Conservation (phyloP, 1,284 basidiomycete genomes). For the Fomitopsis schrenkii region DNA sequence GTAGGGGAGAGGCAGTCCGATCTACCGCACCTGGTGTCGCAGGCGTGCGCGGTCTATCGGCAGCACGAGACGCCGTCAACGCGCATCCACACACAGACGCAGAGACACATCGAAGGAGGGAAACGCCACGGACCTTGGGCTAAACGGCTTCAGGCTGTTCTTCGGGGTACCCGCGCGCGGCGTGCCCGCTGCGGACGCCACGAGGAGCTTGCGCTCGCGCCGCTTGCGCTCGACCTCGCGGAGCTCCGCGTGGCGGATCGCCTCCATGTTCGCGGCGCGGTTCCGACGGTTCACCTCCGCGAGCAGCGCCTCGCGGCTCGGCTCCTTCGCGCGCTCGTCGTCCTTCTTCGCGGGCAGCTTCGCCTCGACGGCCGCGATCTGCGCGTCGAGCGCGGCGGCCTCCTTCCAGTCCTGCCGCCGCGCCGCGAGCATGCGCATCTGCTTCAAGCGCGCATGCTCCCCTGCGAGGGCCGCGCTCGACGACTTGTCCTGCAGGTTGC, state of each 20-base stretch:
- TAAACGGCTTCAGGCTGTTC: constrained; percentile 40
- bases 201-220: constrained; percentile 56
- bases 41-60: constrained; percentile 35
- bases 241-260: constrained; percentile 73
- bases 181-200: constrained; percentile 35
- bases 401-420: constrained; percentile 67
- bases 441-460: constrained; percentile 59
- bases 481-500: constrained; percentile 44
- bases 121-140: constrained; percentile 38
- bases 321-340: constrained; percentile 30
- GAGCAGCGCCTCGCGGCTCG: constrained; percentile 49
- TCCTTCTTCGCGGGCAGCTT: constrained; percentile 25
- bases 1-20: constrained; percentile 38
- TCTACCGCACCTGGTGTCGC: constrained; percentile 36
- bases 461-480: constrained; percentile 41
- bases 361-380: constrained; percentile 50
- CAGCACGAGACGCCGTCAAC: constrained; percentile 8
- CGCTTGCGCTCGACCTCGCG: constrained; percentile 62
- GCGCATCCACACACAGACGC: constrained; percentile 1
- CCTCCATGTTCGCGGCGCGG: constrained; percentile 74
- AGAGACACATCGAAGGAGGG: constrained; percentile 9
- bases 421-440: constrained; percentile 65
- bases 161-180: constrained; percentile 40
- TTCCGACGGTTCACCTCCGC: constrained; percentile 88
- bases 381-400: constrained; percentile 52